A percentile compares a stretch with the other conserved stretches of the same genome.
phyloP scores from a whole-genome alignment of 1,139 yeast genomes.

The Arxiozyma telluris region DNA sequence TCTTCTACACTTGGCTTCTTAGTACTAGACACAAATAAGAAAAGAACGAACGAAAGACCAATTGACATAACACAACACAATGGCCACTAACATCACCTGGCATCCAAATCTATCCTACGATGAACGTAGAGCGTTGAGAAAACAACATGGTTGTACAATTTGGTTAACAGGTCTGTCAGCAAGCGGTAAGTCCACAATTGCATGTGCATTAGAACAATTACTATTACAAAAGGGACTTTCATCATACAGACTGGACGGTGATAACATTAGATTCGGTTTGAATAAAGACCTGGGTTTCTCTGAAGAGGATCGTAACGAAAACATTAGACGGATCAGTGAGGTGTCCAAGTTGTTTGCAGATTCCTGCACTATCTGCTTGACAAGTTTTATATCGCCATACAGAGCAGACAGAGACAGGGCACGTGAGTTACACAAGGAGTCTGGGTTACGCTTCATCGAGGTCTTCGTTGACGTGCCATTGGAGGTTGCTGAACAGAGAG shows the following conservation, averaged over 20 bases:
- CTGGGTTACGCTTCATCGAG: conserved; percentile 75
- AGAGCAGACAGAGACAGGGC: conserved; percentile 76
- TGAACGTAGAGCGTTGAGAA: conserved; percentile 63
- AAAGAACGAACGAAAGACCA: not conserved
- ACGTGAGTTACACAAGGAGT: conserved; percentile 69
- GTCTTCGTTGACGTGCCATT: conserved; percentile 88
- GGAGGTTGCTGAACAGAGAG: conserved; percentile 90
- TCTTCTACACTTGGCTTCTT: too few relatives aligned
- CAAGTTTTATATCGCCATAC: conserved; percentile 91
- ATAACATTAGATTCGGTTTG: conserved; percentile 85
- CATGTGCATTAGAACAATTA: conserved; percentile 84
- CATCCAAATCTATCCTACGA: conserved; percentile 79
- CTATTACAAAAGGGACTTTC: conserved; percentile 57
- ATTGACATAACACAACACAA: conserved; percentile 22
- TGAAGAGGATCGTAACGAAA: conserved; percentile 86
- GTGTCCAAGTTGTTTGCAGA: conserved; percentile 90
- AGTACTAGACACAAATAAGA: too few relatives aligned
- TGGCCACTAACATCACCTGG: conserved; percentile 97
- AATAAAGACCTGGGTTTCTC: conserved; percentile 91
- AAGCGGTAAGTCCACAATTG: conserved; percentile 89
- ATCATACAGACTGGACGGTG: conserved; percentile 89
- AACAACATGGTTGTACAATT: conserved; percentile 80
- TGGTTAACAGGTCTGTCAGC: conserved; percentile 97
- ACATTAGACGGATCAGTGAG: conserved; percentile 88
- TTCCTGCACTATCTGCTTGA: conserved; percentile 72